Conservation (phyloP, 2,329 filamentous ascomycete genomes). For the Trichoderma koningii region DNA sequence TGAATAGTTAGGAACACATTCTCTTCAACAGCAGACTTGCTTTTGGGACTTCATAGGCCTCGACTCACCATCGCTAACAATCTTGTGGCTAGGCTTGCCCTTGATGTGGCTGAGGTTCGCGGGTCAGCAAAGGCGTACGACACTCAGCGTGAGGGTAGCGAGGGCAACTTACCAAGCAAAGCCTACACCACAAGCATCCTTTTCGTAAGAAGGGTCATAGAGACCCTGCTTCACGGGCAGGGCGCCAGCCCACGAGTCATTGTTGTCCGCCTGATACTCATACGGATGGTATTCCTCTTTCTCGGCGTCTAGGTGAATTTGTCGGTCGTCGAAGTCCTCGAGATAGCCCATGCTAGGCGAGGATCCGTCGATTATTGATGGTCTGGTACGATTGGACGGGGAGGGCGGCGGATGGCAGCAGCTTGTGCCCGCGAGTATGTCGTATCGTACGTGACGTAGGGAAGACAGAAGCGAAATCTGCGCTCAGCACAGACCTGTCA, state of each 20-base stretch:
- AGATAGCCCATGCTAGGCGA: slow-evolving; percentile 70
- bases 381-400: slow-evolving; percentile 14
- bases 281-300: slow-evolving; percentile 67
- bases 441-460: neutral
- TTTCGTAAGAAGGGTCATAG: slow-evolving; percentile 93
- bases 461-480: slow-evolving; percentile 9
- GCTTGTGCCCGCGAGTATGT: slow-evolving; percentile 12
- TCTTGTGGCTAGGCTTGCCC: slow-evolving; percentile 95
- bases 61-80: slow-evolving; percentile 92
- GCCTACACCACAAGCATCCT: slow-evolving; percentile 99
- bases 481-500: slow-evolving; percentile 24
- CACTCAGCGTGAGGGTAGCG: neutral
- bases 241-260: slow-evolving; percentile 86
- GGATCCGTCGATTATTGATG: slow-evolving; percentile 34
- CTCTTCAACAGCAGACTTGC: neutral
- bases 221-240: slow-evolving; percentile 98
- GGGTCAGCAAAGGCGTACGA: slow-evolving; percentile 26
- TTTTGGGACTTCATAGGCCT: neutral
- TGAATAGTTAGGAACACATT: slow-evolving; percentile 20
- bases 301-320: slow-evolving; percentile 62
- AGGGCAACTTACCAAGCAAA: slow-evolving; percentile 78
- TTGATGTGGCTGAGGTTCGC: slow-evolving; percentile 78
- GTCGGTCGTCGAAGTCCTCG: slow-evolving; percentile 69
- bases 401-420: slow-evolving; percentile 18
- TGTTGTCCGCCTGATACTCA: slow-evolving; percentile 86